A percentile compares a stretch with the other conserved stretches of the same genome.
Conservation (phyloP, 148 eudicot species). For the Polygonum maritimum region DNA sequence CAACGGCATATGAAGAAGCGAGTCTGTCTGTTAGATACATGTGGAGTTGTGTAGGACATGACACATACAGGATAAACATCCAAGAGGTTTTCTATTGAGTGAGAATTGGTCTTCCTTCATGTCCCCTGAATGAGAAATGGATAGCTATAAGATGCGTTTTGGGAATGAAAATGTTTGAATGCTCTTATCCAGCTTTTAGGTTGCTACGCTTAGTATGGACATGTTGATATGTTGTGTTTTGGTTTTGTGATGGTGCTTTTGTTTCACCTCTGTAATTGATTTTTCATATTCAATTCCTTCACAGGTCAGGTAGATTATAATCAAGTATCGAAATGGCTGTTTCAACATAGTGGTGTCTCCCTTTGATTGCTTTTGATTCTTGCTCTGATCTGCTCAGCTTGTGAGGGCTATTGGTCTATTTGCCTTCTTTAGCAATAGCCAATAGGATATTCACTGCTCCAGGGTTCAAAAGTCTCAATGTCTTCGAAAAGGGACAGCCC, state of each 20-base stretch:
- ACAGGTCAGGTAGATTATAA: not conserved
- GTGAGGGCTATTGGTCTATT: not conserved
- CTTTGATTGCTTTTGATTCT: slow-evolving; percentile 1
- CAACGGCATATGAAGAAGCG: not conserved
- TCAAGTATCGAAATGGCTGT: not conserved
- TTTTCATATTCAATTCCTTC: not conserved
- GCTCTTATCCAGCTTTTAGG: not conserved
- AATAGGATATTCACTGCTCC: not conserved
- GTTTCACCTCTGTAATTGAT: slow-evolving; percentile 4
- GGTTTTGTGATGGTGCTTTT: not conserved
- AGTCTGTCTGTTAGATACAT: not conserved
- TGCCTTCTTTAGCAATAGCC: not conserved
- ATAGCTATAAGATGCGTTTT: not conserved
- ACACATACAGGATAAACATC: not conserved
- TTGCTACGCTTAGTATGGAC: not conserved
- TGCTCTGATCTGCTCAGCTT: slow-evolving; percentile 5
- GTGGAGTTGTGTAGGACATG: not conserved
- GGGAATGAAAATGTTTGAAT: not conserved
- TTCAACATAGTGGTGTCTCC: not conserved
- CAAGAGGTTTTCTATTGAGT: not conserved
- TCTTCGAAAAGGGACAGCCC: slow-evolving; percentile 64
- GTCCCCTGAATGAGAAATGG: not conserved
- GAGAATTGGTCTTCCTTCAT: not conserved
- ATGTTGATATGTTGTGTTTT: not conserved
- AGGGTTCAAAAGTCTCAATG: slow-evolving; percentile 19